Conservation (phyloP, 495 filamentous ascomycete genomes). For the Rusavskia elegans region DNA sequence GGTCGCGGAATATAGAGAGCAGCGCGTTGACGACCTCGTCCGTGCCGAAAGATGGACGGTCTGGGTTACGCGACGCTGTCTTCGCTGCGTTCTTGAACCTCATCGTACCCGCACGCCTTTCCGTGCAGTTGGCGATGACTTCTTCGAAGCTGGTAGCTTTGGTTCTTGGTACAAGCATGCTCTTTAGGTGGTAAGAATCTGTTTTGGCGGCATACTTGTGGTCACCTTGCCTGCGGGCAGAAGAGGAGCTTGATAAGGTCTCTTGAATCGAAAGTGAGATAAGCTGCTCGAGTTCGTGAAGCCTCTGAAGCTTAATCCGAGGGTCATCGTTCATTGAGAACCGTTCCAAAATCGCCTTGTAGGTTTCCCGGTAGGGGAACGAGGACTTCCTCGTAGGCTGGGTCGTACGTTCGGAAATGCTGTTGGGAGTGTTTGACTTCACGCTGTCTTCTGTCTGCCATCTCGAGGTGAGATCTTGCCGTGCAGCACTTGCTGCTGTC, state of each 20-base stretch:
- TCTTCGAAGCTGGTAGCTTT: slow-evolving; percentile 37
- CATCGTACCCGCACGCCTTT: slow-evolving; percentile 45
- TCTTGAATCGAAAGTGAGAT: slow-evolving; percentile 31
- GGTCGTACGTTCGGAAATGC: background rate
- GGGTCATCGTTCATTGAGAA: slow-evolving; percentile 88
- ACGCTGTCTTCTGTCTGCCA: background rate
- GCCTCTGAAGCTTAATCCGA: slow-evolving; percentile 65
- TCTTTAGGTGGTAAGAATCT: background rate
- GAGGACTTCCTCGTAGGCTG: slow-evolving; percentile 5
- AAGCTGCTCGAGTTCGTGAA: slow-evolving; percentile 68
- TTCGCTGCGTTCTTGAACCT: slow-evolving; percentile 20
- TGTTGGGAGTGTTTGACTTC: background rate
- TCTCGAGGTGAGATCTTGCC: background rate
- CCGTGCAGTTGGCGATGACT: slow-evolving; percentile 51
- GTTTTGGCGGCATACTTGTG: too few relatives aligned
- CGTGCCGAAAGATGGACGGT: slow-evolving; percentile 35
- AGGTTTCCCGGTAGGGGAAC: slow-evolving; percentile 62
- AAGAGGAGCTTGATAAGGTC: background rate
- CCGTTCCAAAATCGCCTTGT: slow-evolving; percentile 62
- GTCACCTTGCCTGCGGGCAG: too few relatives aligned
- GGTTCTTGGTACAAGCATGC: slow-evolving; percentile 10
- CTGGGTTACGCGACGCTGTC: slow-evolving; percentile 23
- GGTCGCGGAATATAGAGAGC: slow-evolving; percentile 61
- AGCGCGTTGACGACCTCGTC: slow-evolving; percentile 68
- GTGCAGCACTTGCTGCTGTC: background rate